A percentile compares a stretch with the other conserved stretches of the same genome.
Evolutionary conservation across 106 monocot genomes (phyloP).

Genomic region (Acorus gramineus): DNA sequence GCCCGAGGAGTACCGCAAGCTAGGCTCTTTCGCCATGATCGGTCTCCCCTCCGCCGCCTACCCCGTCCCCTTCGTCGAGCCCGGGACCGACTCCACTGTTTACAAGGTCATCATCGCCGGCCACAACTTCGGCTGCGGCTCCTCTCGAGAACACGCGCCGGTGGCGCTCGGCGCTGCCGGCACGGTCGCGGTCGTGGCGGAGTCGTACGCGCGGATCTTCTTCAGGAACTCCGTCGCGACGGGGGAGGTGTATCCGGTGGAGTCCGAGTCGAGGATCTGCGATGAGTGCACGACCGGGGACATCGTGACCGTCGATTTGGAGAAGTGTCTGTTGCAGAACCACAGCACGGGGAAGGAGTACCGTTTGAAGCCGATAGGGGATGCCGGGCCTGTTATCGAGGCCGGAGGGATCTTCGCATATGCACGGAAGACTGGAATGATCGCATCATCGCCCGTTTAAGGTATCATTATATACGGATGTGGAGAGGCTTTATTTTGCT

Average conservation of each 20-base stretch:
- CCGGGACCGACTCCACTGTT: constrained; percentile 28
- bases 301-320: constrained; percentile 65
- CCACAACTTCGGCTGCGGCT: constrained; percentile 92
- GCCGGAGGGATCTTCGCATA: constrained; percentile 97
- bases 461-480: no score
- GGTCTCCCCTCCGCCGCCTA: constrained; percentile 68
- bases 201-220: constrained; percentile 82
- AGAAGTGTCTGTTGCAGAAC: constrained; percentile 37
- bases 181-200: constrained; percentile 56
- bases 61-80: constrained; percentile 64
- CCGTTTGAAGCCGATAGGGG: constrained; percentile 76
- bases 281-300: constrained; percentile 81
- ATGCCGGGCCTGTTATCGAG: constrained; percentile 89
- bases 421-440: constrained; percentile 92
- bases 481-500: no score
- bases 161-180: constrained; percentile 90
- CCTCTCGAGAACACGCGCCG: constrained; percentile 95
- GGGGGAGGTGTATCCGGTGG: constrained; percentile 87
- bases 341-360: constrained; percentile 80
- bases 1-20: constrained; percentile 87
- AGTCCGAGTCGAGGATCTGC: constrained; percentile 37
- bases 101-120: constrained; percentile 76
- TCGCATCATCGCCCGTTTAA: constrained; percentile 18
- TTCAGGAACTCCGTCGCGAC: constrained; percentile 93
- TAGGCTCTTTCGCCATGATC: constrained; percentile 64